Evolutionary conservation across 345 rosid genomes (phyloP).

Genomic region (Ceriops zippeliana): DNA sequence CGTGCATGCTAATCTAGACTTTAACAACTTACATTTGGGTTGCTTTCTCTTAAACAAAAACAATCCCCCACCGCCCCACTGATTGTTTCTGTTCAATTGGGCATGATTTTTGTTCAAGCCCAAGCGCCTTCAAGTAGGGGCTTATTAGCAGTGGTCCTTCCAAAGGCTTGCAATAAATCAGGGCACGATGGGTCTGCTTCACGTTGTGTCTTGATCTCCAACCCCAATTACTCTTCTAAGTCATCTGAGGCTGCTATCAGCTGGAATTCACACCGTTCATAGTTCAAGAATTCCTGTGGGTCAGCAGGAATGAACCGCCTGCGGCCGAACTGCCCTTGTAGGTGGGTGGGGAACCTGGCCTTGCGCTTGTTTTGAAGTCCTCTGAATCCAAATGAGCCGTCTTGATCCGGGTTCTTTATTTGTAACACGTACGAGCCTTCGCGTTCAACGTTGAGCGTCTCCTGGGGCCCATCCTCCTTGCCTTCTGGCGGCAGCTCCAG

Average conservation of each 20-base stretch:
- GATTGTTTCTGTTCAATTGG: too few relatives aligned
- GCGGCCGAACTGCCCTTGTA: slow-evolving; percentile 56
- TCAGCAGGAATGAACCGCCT: slow-evolving; percentile 46
- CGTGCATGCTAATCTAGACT: too few relatives aligned
- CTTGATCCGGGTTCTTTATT: slow-evolving; percentile 58
- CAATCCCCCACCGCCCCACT: too few relatives aligned
- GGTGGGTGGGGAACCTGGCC: slow-evolving; percentile 62
- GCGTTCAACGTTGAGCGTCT: slow-evolving; percentile 54
- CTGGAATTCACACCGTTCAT: slow-evolving; percentile 74
- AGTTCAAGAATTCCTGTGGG: slow-evolving; percentile 64
- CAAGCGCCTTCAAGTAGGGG: slow-evolving; percentile 63
- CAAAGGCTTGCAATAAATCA: slow-evolving; percentile 53
- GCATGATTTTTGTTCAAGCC: slow-evolving; percentile 27
- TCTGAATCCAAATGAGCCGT: slow-evolving; percentile 29
- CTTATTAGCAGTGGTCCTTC: slow-evolving; percentile 40
- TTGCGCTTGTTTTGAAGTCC: slow-evolving; percentile 59
- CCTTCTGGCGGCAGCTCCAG: slow-evolving; percentile 52
- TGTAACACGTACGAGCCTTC: slow-evolving; percentile 71
- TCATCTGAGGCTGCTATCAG: slow-evolving; percentile 68
- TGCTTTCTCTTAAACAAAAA: too few relatives aligned
- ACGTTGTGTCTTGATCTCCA: slow-evolving; percentile 48
- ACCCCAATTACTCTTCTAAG: slow-evolving; percentile 56
- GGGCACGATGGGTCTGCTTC: slow-evolving; percentile 44
- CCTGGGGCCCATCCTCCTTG: slow-evolving; percentile 51
- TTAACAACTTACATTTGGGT: too few relatives aligned